Conservation (phyloP, 108 stramenopile species). For the Nitzschia inconspicua region DNA sequence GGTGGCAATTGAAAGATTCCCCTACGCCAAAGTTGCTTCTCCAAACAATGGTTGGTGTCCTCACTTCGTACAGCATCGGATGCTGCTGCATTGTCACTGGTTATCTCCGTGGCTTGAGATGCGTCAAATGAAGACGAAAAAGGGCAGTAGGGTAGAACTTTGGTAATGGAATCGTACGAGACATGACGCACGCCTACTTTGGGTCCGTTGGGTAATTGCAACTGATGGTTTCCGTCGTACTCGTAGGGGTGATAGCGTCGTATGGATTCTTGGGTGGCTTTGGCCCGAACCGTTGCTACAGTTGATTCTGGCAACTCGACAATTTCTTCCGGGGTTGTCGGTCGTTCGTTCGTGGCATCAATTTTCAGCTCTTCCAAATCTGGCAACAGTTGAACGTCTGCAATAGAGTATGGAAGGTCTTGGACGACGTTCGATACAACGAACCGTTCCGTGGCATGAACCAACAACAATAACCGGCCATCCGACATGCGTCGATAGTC, state of each 20-base stretch:
- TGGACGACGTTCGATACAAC: conserved; percentile 54
- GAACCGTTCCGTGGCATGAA: conserved; percentile 73
- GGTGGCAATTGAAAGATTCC: conserved; percentile 37
- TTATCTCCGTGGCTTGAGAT: too few species aligned
- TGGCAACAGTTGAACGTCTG: conserved; percentile 61
- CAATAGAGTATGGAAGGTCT: conserved; percentile 58
- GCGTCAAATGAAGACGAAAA: conserved; percentile 36
- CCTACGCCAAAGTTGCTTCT: conserved; percentile 37
- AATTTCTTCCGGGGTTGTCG: neutral
- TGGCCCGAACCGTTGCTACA: conserved; percentile 27
- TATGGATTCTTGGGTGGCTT: conserved; percentile 54
- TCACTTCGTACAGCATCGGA: neutral
- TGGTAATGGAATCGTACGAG: conserved; percentile 39
- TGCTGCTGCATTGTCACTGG: neutral
- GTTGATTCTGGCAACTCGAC: too few species aligned
- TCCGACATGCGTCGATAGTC: conserved; percentile 68
- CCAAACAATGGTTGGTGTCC: conserved; percentile 39
- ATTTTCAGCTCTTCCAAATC: conserved; percentile 55
- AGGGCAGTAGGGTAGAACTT: conserved; percentile 55
- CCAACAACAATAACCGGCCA: conserved; percentile 60
- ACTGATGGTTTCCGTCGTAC: conserved; percentile 47
- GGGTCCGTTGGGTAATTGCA: too few species aligned
- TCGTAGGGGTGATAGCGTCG: conserved; percentile 65
- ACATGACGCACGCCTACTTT: too few species aligned
- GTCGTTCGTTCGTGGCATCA: too few species aligned